Evolutionary conservation across 2,329 filamentous ascomycete species (phyloP).

Genomic region (Verruconis gallopava): DNA sequence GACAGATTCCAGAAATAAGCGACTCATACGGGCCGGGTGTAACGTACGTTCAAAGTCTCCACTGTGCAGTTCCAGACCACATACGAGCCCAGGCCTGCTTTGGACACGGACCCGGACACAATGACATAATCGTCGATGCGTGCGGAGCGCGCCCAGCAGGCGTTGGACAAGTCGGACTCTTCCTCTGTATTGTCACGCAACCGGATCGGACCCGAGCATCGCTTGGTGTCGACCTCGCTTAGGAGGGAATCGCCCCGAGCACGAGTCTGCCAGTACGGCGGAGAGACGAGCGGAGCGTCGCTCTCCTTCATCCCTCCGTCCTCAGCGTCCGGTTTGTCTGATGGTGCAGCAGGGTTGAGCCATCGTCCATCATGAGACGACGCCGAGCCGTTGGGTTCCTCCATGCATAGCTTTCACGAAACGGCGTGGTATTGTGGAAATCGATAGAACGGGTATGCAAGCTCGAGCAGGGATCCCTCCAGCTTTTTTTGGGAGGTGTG

Average conservation of each 20-base stretch:
- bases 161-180: conserved; percentile 40
- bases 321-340: not conserved
- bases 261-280: conserved; percentile 35
- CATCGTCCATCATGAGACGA: not conserved
- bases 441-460: conserved; percentile 3
- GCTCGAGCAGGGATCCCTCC: not conserved
- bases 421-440: not conserved
- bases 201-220: conserved; percentile 33
- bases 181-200: conserved; percentile 54
- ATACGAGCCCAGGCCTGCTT: conserved; percentile 63
- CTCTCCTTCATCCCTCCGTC: too few relatives aligned
- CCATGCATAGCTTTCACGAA: conserved; percentile 1
- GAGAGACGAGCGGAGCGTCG: conserved; percentile 19
- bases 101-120: conserved; percentile 37
- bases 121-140: conserved; percentile 48
- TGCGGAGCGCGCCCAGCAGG: conserved; percentile 50
- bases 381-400: not conserved
- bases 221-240: conserved; percentile 13
- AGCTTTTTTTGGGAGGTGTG: too few relatives aligned
- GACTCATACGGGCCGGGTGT: too few relatives aligned
- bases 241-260: conserved; percentile 24
- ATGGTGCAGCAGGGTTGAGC: not conserved
- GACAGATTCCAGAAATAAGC: too few relatives aligned
- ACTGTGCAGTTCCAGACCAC: conserved; percentile 89
- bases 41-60: conserved; percentile 65